A percentile compares a stretch with the other conserved stretches of the same genome.
Conservation (phyloP, 129 eudicot genomes). For the Lactuca saligna region DNA sequence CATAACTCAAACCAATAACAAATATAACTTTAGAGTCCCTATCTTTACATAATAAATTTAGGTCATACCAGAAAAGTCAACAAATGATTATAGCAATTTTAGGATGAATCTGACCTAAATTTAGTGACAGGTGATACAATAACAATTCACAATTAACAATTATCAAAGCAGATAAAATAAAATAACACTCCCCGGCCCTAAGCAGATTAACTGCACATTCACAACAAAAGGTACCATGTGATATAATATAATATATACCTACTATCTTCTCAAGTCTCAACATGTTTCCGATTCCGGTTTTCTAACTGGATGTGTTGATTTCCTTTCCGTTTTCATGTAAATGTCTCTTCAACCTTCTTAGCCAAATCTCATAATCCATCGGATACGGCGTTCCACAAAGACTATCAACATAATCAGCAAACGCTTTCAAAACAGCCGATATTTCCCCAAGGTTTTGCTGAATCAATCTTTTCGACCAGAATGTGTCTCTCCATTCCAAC, state of each 20-base stretch:
- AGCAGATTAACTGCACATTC: conserved; percentile 2
- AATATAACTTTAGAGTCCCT: conserved; percentile 14
- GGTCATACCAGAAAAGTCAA: conserved; percentile 7
- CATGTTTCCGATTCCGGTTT: neutral
- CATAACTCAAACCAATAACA: conserved; percentile 31
- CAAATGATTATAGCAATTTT: conserved; percentile 6
- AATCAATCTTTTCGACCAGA: conserved; percentile 90
- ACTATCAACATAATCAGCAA: conserved; percentile 96
- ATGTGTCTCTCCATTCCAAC: conserved; percentile 81
- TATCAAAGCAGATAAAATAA: conserved; percentile 15
- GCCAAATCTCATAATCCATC: conserved; percentile 81
- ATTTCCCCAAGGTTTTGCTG: conserved; percentile 95
- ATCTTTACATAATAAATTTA: conserved; percentile 31
- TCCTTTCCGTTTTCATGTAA: conserved; percentile 69
- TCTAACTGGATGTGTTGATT: conserved; percentile 44
- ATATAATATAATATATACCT: conserved; percentile 30
- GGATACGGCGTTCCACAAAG: conserved; percentile 96
- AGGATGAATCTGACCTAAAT: conserved; percentile 25
- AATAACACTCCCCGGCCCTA: conserved; percentile 24
- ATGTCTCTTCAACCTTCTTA: conserved; percentile 74
- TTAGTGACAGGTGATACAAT: conserved; percentile 30
- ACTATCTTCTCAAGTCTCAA: conserved; percentile 23
- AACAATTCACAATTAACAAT: conserved; percentile 18
- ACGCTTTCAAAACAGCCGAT: conserved; percentile 94
- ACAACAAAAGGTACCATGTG: conserved; percentile 23